Evolutionary conservation across 805 yeast species (phyloP), one percentile per base, ranked within the genome.

Genomic region (Candida suzukii): DNA sequence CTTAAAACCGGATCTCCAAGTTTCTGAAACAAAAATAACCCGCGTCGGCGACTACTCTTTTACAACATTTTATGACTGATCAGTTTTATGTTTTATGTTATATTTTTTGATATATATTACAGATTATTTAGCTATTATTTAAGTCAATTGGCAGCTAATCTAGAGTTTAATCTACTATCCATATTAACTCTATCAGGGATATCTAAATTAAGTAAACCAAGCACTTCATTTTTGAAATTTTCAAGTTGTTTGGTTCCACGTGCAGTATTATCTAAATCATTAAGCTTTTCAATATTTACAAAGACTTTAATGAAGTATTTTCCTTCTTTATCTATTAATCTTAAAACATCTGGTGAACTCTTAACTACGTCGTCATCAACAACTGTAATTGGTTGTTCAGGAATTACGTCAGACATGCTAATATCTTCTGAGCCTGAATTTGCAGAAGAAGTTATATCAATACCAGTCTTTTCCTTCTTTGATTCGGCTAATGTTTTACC

Each of bases 141-240:
- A 11, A 4, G 5, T 26, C 29, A 26, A 31, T 31, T 31, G n/a
- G 22, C 22, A 5, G 49, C 57, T n/a, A 54, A 50, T 40, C 51
- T 51, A n/a, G 67, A 61, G 41, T 57, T 58, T 24, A 83, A 70
- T 49, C 95, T 72, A 1, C 90, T 77, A 57, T 88, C 96, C 88
- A 88, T 86, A 21, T 71, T 67, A 55, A 76, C 77, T 46, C 96
- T 70, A 53, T 86, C 93, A 5, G 95, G 95, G 26, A 84, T 74
- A 17, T 68, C 76, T 37, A 90, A 67, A 37, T 77, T 76, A 9
- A 90, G 70, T 38, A 88, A 66, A 13, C 88, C 88, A 42, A 70
- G 64, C 45, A 90, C 63, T 39, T 80, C 86, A 17, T 67, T 76
- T 58, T 85, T 86, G 31, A 88, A 62, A 36, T 62, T 66, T 37